Evolutionary conservation across 2,329 filamentous ascomycete genomes (phyloP).

Genomic region (Dactylellina cionopaga): DNA sequence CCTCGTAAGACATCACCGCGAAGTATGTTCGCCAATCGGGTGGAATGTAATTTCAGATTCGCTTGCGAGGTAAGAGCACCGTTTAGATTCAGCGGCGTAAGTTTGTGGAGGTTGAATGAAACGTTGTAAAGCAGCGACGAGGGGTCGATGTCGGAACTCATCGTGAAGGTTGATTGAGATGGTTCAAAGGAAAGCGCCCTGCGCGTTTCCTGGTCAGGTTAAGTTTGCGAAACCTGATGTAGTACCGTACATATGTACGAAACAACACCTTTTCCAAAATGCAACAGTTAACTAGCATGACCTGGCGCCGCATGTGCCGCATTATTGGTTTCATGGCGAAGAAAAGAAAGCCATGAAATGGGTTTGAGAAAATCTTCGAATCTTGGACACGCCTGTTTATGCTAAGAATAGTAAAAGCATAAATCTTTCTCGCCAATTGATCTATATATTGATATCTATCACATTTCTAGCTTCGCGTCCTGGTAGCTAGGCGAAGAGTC

Average conservation of each 20-base stretch:
- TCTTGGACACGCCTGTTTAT: too few species aligned
- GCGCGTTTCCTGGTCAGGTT: background rate
- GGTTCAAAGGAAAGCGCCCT: background rate
- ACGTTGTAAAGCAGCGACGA: slow-evolving; percentile 29
- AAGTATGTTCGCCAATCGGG: slow-evolving; percentile 26
- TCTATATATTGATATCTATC: too few species aligned
- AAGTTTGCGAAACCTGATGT: slow-evolving; percentile 33
- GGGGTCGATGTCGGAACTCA: slow-evolving; percentile 36
- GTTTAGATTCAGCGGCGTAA: slow-evolving; percentile 27
- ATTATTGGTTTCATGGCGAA: background rate
- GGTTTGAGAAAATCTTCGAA: too few species aligned
- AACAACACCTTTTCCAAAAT: slow-evolving; percentile 29
- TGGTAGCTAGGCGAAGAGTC: too few species aligned
- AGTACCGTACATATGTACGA: too few species aligned
- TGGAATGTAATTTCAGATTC: slow-evolving; percentile 35
- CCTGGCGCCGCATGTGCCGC: slow-evolving; percentile 10
- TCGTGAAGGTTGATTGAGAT: slow-evolving; percentile 19
- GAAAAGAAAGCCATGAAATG: too few species aligned
- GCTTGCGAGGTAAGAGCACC: slow-evolving; percentile 17
- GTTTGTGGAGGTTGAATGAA: slow-evolving; percentile 42
- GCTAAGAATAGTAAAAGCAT: too few species aligned
- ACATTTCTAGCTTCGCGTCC: too few species aligned
- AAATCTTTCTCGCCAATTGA: too few species aligned
- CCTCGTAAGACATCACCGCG: slow-evolving; percentile 47
- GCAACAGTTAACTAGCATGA: slow-evolving; percentile 9